A percentile compares a stretch with the other conserved stretches of the same genome.
These are phyloP conservation scores for Malus hybrid DNA, from an alignment of 331 rosid genomes.

Conservation along the genomic window DNA sequence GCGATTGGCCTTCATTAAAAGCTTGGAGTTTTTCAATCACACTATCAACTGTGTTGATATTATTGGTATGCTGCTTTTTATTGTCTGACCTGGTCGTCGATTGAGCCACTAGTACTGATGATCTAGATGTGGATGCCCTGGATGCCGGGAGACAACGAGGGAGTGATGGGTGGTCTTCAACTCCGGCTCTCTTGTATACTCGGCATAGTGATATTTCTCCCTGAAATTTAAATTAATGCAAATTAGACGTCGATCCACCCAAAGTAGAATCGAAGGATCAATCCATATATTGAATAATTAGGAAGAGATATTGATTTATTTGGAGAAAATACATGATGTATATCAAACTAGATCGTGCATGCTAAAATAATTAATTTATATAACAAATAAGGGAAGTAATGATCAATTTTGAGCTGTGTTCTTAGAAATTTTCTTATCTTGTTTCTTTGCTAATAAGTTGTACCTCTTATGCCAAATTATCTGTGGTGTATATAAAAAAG, in stretches of 20 bases:
- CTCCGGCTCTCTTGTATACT: constrained; percentile 90
- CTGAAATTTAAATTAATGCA: constrained; percentile 19
- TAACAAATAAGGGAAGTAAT: too few species aligned
- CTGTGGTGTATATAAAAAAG: neutral
- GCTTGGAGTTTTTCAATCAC: constrained; percentile 11
- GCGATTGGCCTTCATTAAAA: neutral
- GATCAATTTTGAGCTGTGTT: neutral
- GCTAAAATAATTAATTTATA: too few species aligned
- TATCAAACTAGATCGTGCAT: too few species aligned
- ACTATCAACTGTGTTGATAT: neutral
- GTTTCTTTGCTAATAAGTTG: neutral
- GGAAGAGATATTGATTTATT: neutral
- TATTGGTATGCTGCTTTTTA: neutral
- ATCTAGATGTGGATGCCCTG: constrained; percentile 7
- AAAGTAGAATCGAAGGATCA: neutral
- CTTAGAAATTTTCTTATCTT: neutral
- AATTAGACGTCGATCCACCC: neutral
- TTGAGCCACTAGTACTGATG: neutral
- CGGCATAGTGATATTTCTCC: constrained; percentile 96
- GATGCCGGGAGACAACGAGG: constrained; percentile 68
- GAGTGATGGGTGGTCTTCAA: constrained; percentile 84
- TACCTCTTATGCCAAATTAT: neutral
- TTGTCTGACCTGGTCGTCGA: neutral
- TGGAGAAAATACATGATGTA: neutral
- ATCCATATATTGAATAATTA: neutral